Evolutionary conservation across 2,329 filamentous ascomycete genomes (phyloP), one percentile per base, ranked within the genome.

Genomic region (Fusarium redolens): DNA sequence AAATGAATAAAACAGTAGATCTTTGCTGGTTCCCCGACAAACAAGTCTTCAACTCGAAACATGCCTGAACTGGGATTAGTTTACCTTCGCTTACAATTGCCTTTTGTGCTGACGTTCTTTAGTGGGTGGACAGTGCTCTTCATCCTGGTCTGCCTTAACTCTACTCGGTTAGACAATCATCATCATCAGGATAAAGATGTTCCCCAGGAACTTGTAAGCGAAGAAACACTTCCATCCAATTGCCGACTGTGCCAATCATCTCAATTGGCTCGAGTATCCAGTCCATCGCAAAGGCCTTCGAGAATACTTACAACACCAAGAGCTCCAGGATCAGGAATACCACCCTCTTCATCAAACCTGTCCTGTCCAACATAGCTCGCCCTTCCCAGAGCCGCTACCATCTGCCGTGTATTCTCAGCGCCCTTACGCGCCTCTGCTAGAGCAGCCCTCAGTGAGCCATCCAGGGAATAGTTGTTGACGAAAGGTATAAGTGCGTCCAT

Each of bases 321-420:
- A 10, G 92, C 92, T 25, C 92, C 92, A 4, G 92, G 92, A 82
- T 95, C 92, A 25, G 92, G 92, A 25, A 77, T 76, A 17, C 75
- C 75, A 4, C 73, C 75, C 67, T 77, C 74, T 8, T 77, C 72
- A 25, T 77, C 93, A 86, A 86, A 93, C 37, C 90, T 90, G 82
- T 84, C 88, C 70, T 90, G 88, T n/a, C 91, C 92, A 57, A 95
- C 90, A 79, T 95, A 95, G n/a, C 94, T 92, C 12, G 91, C 89
- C 60, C 92, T 84, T 31, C 92, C 92, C 50, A 95, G 81, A 76
- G 88, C 92, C 50, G 92, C 91, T 78, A 91, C 90, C 92, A 95
- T 93, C 37, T 88, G 88, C 81, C 92, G 92, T 31, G 92, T 95
- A 5, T 86, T 86, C 74, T 92, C 89, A 22, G 91, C 88, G 3